Evolutionary conservation across 805 yeast species (phyloP), one percentile per base, ranked within the genome.

Genomic region (Hanseniaspora taiwanica): DNA sequence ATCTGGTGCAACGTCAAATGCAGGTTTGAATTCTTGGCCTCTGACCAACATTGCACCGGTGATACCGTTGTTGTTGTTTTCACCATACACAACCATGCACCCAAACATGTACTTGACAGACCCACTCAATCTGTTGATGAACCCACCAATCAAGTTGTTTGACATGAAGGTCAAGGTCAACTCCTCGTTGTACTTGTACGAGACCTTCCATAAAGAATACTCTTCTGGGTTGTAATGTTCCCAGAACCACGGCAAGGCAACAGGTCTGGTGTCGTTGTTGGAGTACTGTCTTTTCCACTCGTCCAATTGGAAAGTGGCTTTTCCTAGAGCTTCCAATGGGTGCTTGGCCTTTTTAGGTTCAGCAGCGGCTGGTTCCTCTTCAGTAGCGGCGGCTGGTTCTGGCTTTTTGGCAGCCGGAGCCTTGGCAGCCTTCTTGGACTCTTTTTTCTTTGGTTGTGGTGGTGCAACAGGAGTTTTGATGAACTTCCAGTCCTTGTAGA

Each of bases 171-270:
- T 82, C 66, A 82, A 69, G 53, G 96, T 89, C 66, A 89, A 77
- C 74, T 89, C 98, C 55, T 89, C 97, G 68, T 91, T 87, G 75
- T 91, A 89, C 76, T 83, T 86, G 87, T 81, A 89, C 62, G 77
- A 93, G 56, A 87, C 94, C 74, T 74, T 84, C 85, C 85, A 89
- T 56, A 89, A 64, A 42, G 97, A 87, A 85, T 87, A 89, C 68
- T 89, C 97, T 49, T 76, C 72, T 50, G 91, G 77, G 70, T 89
- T 80, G 74, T 72, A 89, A 71, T 81, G 78, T 63, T 81, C 81
- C 96, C 96, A 91, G 87, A 89, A 91, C 87, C 89, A 91, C 63
- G 97, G 97, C 53, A 89, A 72, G 51, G 96, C 94, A 51, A 66
- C 77, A 62, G 76, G 79, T 69, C 96, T 83, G 62, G 97, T 89